Conservation (phyloP, 176 grass and related monocot genomes). For the Zea mays region Zm-B73-REFERENCE-NAM-5.0 NC_050104.1:106552501-106553000, state of each 20-base stretch:
- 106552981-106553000: background rate
- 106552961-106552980: background rate
- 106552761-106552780: background rate
- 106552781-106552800: slow-evolving; percentile 32
- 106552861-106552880: slow-evolving; percentile 12
- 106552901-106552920: background rate
- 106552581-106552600: slow-evolving; percentile 37
- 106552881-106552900: background rate
- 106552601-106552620: slow-evolving; percentile 12
- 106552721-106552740: no score
- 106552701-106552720: no score
- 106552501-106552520: slow-evolving; percentile 67
- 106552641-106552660: no score
- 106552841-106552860: slow-evolving; percentile 8
- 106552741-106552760: slow-evolving; percentile 22
- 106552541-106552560: background rate
- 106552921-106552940: background rate
- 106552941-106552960: slow-evolving; percentile 19
- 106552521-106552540: slow-evolving; percentile 63
- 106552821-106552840: slow-evolving; percentile 23
- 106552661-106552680: no score
- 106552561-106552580: slow-evolving; percentile 31
- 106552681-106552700: no score
- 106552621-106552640: background rate
- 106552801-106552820: slow-evolving; percentile 16